Conservation (phyloP, 2,329 filamentous ascomycete species). For the Fusarium praegraminearum region DNA sequence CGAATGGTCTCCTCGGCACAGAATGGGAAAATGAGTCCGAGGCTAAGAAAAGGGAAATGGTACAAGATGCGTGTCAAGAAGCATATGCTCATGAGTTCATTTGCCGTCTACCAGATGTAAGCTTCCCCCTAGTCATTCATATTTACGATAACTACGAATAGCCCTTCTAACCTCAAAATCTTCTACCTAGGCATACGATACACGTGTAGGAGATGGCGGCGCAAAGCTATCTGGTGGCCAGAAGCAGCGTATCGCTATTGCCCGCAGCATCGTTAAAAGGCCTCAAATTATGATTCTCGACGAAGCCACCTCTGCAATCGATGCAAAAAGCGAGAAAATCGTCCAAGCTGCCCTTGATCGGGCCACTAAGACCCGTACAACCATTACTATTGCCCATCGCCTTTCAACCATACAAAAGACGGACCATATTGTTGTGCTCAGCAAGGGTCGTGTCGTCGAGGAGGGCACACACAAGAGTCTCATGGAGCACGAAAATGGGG, state of each 20-base stretch:
- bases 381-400: conserved; percentile 73
- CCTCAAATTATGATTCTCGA: conserved; percentile 74
- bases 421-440: conserved; percentile 74
- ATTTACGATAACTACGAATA: not conserved
- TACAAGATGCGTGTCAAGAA: conserved; percentile 62
- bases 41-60: conserved; percentile 56
- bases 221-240: conserved; percentile 65
- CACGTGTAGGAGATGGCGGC: conserved; percentile 66
- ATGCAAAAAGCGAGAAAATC: conserved; percentile 53
- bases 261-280: conserved; percentile 63
- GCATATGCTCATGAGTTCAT: conserved; percentile 67
- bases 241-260: conserved; percentile 67
- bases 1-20: conserved; percentile 56
- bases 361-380: conserved; percentile 61
- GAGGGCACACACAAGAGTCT: conserved; percentile 70
- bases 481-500: conserved; percentile 59
- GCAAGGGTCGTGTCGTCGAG: conserved; percentile 69
- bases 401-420: conserved; percentile 70
- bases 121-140: conserved; percentile 37
- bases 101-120: conserved; percentile 57
- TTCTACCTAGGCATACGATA: conserved; percentile 58
- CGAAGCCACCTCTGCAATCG: conserved; percentile 71
- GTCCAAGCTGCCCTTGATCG: conserved; percentile 59
- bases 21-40: conserved; percentile 54
- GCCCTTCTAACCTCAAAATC: not conserved